Conservation (phyloP, 2,329 filamentous ascomycete genomes). For the Ophiocordyceps polyrhachis-furcata region DNA sequence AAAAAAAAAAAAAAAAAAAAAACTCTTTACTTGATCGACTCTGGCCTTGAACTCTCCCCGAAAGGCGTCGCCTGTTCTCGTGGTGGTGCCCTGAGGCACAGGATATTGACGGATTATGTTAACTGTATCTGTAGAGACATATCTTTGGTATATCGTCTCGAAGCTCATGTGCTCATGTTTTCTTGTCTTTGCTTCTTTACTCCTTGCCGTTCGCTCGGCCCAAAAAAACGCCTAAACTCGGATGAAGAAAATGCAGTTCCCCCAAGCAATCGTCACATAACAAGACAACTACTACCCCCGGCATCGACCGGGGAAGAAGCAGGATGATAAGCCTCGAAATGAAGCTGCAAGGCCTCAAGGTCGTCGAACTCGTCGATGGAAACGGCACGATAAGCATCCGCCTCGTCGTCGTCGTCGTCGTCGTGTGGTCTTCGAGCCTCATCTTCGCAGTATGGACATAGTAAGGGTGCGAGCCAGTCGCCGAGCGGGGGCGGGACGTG, state of each 20-base stretch:
- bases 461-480: conserved; percentile 31
- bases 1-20: no score
- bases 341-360: conserved; percentile 29
- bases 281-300: conserved; percentile 14
- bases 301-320: conserved; percentile 13
- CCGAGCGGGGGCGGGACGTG: conserved; percentile 30
- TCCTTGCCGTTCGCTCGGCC: not conserved
- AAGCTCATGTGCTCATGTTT: not conserved
- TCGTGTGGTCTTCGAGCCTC: conserved; percentile 23
- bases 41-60: no score
- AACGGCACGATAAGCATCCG: not conserved
- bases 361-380: conserved; percentile 27
- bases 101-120: no score
- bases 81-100: no score
- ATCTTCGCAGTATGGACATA: conserved; percentile 39
- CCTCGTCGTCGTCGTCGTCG: conserved; percentile 30
- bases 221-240: not conserved
- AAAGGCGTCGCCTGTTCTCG: no score
- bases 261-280: conserved; percentile 20
- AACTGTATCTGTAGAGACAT: not conserved
- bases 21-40: no score
- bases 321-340: conserved; percentile 31
- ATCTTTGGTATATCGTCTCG: not conserved
- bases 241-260: not conserved
- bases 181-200: not conserved